Conservation (phyloP, 345 rosid genomes). For the Clarkia xantiana region DNA sequence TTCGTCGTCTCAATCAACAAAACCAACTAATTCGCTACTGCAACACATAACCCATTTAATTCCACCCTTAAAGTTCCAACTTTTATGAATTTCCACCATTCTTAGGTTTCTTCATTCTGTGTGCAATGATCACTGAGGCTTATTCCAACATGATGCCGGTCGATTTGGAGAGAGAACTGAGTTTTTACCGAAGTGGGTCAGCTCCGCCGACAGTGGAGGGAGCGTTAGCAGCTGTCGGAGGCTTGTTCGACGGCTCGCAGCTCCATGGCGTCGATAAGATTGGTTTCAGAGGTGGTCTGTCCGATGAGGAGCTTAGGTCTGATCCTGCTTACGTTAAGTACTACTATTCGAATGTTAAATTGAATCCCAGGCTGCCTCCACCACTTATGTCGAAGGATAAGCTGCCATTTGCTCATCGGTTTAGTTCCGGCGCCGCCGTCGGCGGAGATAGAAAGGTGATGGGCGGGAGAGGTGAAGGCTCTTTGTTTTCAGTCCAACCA, state of each 20-base stretch:
- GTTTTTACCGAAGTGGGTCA: constrained; percentile 70
- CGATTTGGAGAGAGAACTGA: constrained; percentile 58
- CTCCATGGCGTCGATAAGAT: constrained; percentile 14
- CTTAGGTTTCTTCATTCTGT: background rate
- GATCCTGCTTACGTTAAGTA: constrained; percentile 66
- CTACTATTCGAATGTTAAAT: constrained; percentile 59
- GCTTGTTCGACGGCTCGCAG: constrained; percentile 30
- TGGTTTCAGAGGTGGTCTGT: constrained; percentile 21
- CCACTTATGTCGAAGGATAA: constrained; percentile 78
- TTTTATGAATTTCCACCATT: constrained; percentile 5
- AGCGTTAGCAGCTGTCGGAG: constrained; percentile 54
- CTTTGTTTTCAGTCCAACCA: constrained; percentile 61
- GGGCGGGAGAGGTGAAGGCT: constrained; percentile 25
- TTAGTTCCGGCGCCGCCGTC: constrained; percentile 29
- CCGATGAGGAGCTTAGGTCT: constrained; percentile 68
- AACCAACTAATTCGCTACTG: background rate
- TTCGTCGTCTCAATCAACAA: background rate
- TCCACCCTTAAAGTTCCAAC: constrained; percentile 9
- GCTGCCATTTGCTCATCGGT: constrained; percentile 57
- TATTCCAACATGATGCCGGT: constrained; percentile 37
- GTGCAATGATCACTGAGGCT: constrained; percentile 18
- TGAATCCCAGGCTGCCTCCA: constrained; percentile 87
- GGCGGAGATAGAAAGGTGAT: constrained; percentile 40
- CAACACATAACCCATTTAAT: constrained; percentile 3
- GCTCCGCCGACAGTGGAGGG: constrained; percentile 96